Base-by-base conservation (phyloP, 2,329 filamentous ascomycete genomes). In the Capronia americana region DNA sequence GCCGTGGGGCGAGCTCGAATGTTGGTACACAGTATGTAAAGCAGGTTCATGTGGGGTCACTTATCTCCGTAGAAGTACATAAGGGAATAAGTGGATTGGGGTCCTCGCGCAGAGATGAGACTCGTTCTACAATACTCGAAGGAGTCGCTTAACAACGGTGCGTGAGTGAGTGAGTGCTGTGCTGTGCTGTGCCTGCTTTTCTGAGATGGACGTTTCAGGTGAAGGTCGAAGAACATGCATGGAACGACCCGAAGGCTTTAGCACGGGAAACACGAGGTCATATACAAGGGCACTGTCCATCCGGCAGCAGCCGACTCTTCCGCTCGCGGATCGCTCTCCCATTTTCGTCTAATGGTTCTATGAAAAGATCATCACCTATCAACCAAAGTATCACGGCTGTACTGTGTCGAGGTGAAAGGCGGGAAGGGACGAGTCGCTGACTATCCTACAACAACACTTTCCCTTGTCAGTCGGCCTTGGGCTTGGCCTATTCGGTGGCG, bases 401-500 rank as follows among this genome's bases (percentile, higher is more conserved):
- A 8, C 2, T 44, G 6, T 44, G 38, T 44, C 8, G 14, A 17
- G 6, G 17, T n/a, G 32, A n/a, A 5, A 17, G 38, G 17, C 8
- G 17, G 38, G 38, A 44, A 44, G 6, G 4, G 38, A n/a, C 38
- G 34, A 41, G 14, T 41, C 14, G 17, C 34, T 38, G 12, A 38
- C 1, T 4, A 17, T 38, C 5, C 14, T 41, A 17, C 17, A n/a
- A 7, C 38, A n/a, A n/a, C 30, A 12, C 8, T 41, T 41, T 41
- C 38, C 17, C 14, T 6, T 44, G 38, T 60, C 67, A 34, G 14
- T 28, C 20, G 50, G n/a, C 32, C 28, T 12, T 23, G 34, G 34
- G 30, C 64, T 66, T 66, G 64, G 64, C 64, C 64, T 63, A 66
- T 66, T 62, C 48, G 48, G 64, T 66, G 64, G 64, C 64, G 53